Base-by-base conservation (phyloP, 2,329 filamentous ascomycete genomes). In the Magnaporthiopsis rhizophila region DNA sequence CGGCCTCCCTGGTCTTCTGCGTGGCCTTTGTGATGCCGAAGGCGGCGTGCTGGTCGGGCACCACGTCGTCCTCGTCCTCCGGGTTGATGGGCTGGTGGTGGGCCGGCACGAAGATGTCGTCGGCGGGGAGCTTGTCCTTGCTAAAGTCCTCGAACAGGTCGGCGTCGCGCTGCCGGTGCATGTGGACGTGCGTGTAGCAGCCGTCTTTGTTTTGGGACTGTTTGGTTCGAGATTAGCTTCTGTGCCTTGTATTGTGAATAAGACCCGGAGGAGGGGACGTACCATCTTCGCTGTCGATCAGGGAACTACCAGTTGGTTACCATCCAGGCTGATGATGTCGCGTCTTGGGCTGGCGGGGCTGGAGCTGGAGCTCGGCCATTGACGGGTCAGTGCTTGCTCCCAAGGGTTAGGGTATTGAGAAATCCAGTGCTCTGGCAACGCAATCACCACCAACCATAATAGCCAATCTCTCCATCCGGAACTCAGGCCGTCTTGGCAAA, bases 41-140 rank as follows among this genome's bases (percentile, higher is more conserved):
- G 0, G 91, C 91, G 15, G 91, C 91, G 73, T 95, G 91, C 77
- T 95, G 91, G 75, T 95, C 90, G 0, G 91, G 91, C 5, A 95
- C 91, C 4, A 95, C 89, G 72, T 95, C 91, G 72, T 95, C 91
- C 76, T 95, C 90, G 74, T 95, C 91, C 75, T 95, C 91, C 0
- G 91, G 91, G 73, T 95, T 94, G 72, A 92, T 82, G 57, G 91
- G 91, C 74, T 92, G 90, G 73, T 92, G 86, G 67, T 91, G 86
- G 9, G 86, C 86, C 45, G 89, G 86, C n/a, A 96, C 89, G 75
- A 90, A 90, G 73, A 95, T 90, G 65, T 93, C 89, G 77, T 95
- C 91, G 66, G 83, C 80, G n/a, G 87, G 87, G 59, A 90, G 83
- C 71, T 82, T 84, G 77, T 89, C 86, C 72, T 84, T 85, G 81